phyloP scores from a whole-genome alignment of 352 stramenopile species.

The Lagenidium sp. region DNA sequence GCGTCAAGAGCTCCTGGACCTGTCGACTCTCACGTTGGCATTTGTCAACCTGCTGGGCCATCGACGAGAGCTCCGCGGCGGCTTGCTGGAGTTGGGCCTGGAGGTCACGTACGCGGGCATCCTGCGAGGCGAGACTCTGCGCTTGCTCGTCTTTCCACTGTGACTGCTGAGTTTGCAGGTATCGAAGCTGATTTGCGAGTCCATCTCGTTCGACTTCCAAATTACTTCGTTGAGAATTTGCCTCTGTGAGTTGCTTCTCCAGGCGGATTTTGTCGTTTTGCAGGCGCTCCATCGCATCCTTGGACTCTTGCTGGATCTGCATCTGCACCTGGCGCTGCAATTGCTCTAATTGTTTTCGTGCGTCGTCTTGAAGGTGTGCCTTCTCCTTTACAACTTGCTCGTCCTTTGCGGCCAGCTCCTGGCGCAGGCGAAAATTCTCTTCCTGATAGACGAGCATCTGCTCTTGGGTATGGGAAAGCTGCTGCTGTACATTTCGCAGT shows the following conservation, averaged over 20 bases:
- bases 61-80: constrained; percentile 18
- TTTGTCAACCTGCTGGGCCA: constrained; percentile 40
- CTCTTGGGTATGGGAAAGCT: constrained; percentile 52
- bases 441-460: constrained; percentile 66
- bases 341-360: constrained; percentile 45
- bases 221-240: constrained; percentile 30
- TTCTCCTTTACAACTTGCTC: constrained; percentile 50
- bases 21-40: constrained; percentile 29
- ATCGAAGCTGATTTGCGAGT: constrained; percentile 32
- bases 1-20: constrained; percentile 34
- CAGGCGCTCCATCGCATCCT: constrained; percentile 31
- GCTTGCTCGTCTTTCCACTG: constrained; percentile 56
- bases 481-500: constrained; percentile 45
- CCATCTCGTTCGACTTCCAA: constrained; percentile 42
- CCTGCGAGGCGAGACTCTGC: constrained; percentile 30
- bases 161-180: constrained; percentile 34
- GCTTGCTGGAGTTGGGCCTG: constrained; percentile 39
- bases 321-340: constrained; percentile 46
- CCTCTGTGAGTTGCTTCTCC: constrained; percentile 35
- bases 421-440: constrained; percentile 52
- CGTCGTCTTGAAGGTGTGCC: constrained; percentile 40
- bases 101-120: constrained; percentile 38
- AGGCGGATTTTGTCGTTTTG: constrained; percentile 30
- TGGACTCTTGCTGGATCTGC: constrained; percentile 49
- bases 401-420: constrained; percentile 42